A percentile compares a stretch with the other conserved stretches of the same genome.
phyloP scores from a whole-genome alignment of 2,329 filamentous ascomycete genomes.

The Reticulascus tulasneorum region DNA sequence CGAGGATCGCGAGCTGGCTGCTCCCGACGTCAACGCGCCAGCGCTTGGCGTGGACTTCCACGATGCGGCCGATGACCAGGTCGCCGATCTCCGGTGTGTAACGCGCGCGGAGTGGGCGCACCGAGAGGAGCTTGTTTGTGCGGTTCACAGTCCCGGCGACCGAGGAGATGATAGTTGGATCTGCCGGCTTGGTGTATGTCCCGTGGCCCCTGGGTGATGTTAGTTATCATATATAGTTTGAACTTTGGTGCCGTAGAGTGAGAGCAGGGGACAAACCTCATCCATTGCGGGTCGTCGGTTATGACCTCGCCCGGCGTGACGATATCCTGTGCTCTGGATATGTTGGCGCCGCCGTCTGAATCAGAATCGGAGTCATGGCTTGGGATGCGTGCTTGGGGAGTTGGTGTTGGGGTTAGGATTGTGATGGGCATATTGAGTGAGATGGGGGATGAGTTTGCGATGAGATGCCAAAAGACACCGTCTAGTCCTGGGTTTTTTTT shows the following conservation, averaged over 20 bases:
- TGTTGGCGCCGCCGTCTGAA: conserved; percentile 40
- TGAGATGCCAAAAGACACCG: no score
- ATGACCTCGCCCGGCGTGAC: conserved; percentile 88
- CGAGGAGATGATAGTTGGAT: conserved; percentile 75
- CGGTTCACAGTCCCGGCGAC: conserved; percentile 87
- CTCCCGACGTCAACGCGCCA: conserved; percentile 96
- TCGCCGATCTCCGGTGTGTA: conserved; percentile 97
- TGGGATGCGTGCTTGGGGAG: conserved; percentile 16
- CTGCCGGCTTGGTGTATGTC: conserved; percentile 66
- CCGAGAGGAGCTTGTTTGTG: conserved; percentile 94
- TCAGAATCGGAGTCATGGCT: conserved; percentile 37
- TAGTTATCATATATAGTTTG: conserved; percentile 2
- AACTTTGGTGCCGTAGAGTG: background rate
- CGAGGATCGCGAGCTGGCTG: conserved; percentile 77
- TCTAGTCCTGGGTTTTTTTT: no score
- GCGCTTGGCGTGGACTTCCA: conserved; percentile 86
- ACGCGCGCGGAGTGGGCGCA: conserved; percentile 82
- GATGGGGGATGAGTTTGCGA: background rate
- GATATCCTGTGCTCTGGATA: conserved; percentile 52
- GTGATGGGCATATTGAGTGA: conserved; percentile 40
- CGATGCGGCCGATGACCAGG: conserved; percentile 87
- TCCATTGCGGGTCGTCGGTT: conserved; percentile 93
- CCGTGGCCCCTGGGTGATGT: conserved; percentile 70
- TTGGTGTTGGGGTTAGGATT: conserved; percentile 38
- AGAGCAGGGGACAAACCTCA: conserved; percentile 54